Evolutionary conservation across 2,329 filamentous ascomycete species (phyloP).

Genomic region (Epichloe brachyelytri): DNA sequence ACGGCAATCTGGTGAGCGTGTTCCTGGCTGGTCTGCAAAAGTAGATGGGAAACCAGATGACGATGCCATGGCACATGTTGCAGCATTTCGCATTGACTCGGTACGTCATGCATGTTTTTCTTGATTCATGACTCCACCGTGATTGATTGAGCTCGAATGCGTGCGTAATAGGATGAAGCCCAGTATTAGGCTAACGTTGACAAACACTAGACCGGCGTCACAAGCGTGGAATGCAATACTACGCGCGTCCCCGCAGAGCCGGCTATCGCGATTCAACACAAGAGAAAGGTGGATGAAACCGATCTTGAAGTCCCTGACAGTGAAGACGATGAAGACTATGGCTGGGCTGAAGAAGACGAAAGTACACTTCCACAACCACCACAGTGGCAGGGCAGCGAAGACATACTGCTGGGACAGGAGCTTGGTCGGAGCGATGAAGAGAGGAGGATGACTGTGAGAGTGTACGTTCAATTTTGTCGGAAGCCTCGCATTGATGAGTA

Average conservation of each 20-base stretch:
- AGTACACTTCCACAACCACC: slow-evolving; percentile 46
- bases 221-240: slow-evolving; percentile 27
- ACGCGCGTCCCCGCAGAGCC: slow-evolving; percentile 18
- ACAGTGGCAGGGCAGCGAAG: slow-evolving; percentile 56
- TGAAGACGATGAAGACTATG: slow-evolving; percentile 57
- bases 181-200: background rate
- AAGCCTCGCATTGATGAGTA: slow-evolving; percentile 4
- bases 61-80: slow-evolving; percentile 28
- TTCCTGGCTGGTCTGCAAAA: slow-evolving; percentile 52
- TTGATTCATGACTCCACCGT: background rate
- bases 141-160: background rate
- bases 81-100: slow-evolving; percentile 35
- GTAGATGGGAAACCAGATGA: slow-evolving; percentile 37
- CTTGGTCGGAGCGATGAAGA: slow-evolving; percentile 28
- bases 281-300: slow-evolving; percentile 51
- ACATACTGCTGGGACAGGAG: slow-evolving; percentile 40
- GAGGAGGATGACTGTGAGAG: slow-evolving; percentile 7
- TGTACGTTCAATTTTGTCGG: slow-evolving; percentile 6
- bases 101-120: slow-evolving; percentile 20
- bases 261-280: slow-evolving; percentile 31
- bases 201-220: slow-evolving; percentile 28
- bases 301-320: slow-evolving; percentile 48
- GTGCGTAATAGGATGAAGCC: background rate
- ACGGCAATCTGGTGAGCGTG: slow-evolving; percentile 32
- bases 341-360: slow-evolving; percentile 57